Percentiles rank a stretch among this genome's conserved stretches.
phyloP scores from a whole-genome alignment of 2,329 filamentous ascomycete species.

The Penicillium sp. region DNA sequence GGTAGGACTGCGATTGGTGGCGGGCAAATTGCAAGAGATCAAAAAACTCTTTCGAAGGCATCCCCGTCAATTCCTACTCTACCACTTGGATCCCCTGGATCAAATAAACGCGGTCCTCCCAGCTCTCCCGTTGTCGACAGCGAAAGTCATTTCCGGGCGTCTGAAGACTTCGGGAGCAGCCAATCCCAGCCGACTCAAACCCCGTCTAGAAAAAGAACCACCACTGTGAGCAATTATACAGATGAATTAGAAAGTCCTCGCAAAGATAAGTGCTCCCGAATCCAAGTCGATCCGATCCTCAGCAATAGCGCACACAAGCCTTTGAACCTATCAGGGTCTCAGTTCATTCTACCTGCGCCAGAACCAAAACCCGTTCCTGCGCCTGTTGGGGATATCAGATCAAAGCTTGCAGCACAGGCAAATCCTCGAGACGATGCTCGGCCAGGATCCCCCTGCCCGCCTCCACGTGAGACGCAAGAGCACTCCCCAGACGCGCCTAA shows the following conservation, averaged over 20 bases:
- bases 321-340: conserved; percentile 79
- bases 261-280: conserved; percentile 35
- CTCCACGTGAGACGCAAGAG: conserved; percentile 5
- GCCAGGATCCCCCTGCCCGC: conserved; percentile 36
- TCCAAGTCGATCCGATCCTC: conserved; percentile 32
- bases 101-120: conserved; percentile 22
- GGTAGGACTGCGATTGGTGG: conserved; percentile 17
- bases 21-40: not conserved
- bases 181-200: conserved; percentile 67
- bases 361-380: conserved; percentile 79
- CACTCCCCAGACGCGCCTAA: not conserved
- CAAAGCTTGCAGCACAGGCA: conserved; percentile 65
- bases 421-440: conserved; percentile 24
- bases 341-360: conserved; percentile 83
- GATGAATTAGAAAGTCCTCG: conserved; percentile 50
- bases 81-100: conserved; percentile 36
- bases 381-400: conserved; percentile 77
- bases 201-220: conserved; percentile 28
- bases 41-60: not conserved
- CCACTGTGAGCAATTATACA: conserved; percentile 37
- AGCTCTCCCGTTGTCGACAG: conserved; percentile 14
- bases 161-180: conserved; percentile 52
- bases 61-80: not conserved
- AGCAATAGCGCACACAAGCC: conserved; percentile 54
- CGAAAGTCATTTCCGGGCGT: not conserved